Conservation (phyloP, 2,329 filamentous ascomycete species). For the Hypoxylon sp. region DNA sequence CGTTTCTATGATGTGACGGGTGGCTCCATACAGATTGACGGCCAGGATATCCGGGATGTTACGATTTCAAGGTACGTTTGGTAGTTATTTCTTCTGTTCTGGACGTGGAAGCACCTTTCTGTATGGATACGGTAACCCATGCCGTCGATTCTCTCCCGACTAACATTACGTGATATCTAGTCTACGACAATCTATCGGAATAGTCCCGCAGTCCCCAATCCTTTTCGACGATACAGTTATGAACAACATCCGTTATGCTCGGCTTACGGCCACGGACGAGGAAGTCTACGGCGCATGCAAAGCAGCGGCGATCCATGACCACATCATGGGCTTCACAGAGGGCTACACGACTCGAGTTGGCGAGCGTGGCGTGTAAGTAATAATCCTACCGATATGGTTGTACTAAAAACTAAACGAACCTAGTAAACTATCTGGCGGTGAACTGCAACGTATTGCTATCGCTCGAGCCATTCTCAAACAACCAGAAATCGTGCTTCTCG, state of each 20-base stretch:
- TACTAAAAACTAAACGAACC: constrained; percentile 20
- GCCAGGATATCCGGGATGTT: constrained; percentile 54
- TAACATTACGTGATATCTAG: constrained; percentile 36
- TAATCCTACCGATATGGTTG: not conserved
- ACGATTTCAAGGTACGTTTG: constrained; percentile 48
- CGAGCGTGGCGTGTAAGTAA: constrained; percentile 58
- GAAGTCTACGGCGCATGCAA: constrained; percentile 61
- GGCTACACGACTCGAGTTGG: constrained; percentile 63
- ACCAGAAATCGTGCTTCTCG: constrained; percentile 78
- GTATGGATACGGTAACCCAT: too few species aligned
- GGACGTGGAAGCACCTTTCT: too few species aligned
- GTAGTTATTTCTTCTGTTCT: not conserved
- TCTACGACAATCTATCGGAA: constrained; percentile 53
- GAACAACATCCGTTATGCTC: constrained; percentile 64
- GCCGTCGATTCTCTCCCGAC: too few species aligned
- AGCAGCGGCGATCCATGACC: constrained; percentile 63
- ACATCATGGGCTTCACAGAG: constrained; percentile 61
- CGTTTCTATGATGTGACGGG: constrained; percentile 60
- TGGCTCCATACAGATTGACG: constrained; percentile 57
- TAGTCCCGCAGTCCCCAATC: constrained; percentile 56
- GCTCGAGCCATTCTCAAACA: constrained; percentile 77
- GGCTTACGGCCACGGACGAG: constrained; percentile 56
- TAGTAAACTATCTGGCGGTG: constrained; percentile 70
- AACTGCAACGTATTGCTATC: constrained; percentile 72
- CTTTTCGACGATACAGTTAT: constrained; percentile 64